Evolutionary conservation across 805 yeast species (phyloP).

Genomic region (Metschnikowia santaceciliae): DNA sequence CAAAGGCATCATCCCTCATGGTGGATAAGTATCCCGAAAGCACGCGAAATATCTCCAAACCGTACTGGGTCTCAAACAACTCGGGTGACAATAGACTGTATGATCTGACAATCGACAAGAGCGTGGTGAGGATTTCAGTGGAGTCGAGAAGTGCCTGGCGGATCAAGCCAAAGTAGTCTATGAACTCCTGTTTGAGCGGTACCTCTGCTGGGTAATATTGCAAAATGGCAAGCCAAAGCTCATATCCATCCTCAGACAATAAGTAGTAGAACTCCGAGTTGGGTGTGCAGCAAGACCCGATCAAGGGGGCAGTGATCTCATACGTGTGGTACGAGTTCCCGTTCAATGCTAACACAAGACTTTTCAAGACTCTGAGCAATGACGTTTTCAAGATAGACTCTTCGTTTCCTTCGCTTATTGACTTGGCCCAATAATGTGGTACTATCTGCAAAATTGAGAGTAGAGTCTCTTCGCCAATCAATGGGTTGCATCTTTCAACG

Average conservation of each 20-base stretch:
- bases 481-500: slow-evolving; percentile 61
- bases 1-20: slow-evolving; percentile 69
- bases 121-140: slow-evolving; percentile 68
- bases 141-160: slow-evolving; percentile 59
- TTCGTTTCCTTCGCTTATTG: slow-evolving; percentile 36
- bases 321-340: slow-evolving; percentile 45
- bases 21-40: slow-evolving; percentile 51
- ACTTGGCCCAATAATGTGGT: slow-evolving; percentile 74
- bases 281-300: slow-evolving; percentile 58
- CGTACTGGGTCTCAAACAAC: slow-evolving; percentile 33
- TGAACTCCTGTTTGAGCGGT: slow-evolving; percentile 35
- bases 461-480: slow-evolving; percentile 49
- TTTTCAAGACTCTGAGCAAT: slow-evolving; percentile 50
- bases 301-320: slow-evolving; percentile 61
- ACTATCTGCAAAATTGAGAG: slow-evolving; percentile 49
- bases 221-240: slow-evolving; percentile 70
- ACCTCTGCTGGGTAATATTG: slow-evolving; percentile 51
- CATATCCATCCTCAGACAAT: slow-evolving; percentile 81
- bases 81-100: slow-evolving; percentile 51
- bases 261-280: slow-evolving; percentile 42
- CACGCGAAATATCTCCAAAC: slow-evolving; percentile 42
- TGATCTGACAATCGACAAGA: slow-evolving; percentile 59
- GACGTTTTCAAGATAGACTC: slow-evolving; percentile 40
- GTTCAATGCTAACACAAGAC: slow-evolving; percentile 54
- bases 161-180: slow-evolving; percentile 47